phyloP scores from a whole-genome alignment of 805 yeast species.

The Saccharomycopsis amapae region DNA sequence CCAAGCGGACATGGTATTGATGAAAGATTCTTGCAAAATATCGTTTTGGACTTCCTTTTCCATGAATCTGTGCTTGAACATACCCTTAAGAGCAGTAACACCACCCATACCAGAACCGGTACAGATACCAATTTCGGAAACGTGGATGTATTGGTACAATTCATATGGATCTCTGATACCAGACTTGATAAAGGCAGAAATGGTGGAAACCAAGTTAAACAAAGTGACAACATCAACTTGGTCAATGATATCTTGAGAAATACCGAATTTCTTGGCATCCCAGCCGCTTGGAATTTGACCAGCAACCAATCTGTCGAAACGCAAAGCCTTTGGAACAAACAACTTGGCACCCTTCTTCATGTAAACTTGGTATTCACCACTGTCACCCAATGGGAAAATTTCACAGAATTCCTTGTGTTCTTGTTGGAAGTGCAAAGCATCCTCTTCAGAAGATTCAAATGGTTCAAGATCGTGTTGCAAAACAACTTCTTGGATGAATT shows the following conservation, averaged over 20 bases:
- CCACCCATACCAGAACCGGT: slow-evolving; percentile 99
- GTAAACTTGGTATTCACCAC: slow-evolving; percentile 88
- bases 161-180: slow-evolving; percentile 99
- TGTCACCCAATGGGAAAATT: slow-evolving; percentile 76
- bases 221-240: slow-evolving; percentile 97
- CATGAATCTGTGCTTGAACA: slow-evolving; percentile 91
- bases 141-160: slow-evolving; percentile 96
- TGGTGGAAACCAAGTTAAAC: slow-evolving; percentile 87
- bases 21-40: slow-evolving; percentile 94
- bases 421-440: slow-evolving; percentile 88
- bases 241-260: slow-evolving; percentile 80
- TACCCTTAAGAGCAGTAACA: slow-evolving; percentile 92
- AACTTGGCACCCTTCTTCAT: slow-evolving; percentile 90
- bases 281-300: slow-evolving; percentile 96
- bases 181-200: slow-evolving; percentile 85
- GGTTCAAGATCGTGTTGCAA: slow-evolving; percentile 95
- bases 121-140: slow-evolving; percentile 98
- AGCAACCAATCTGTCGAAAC: slow-evolving; percentile 27
- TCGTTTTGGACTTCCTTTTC: slow-evolving; percentile 97
- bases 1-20: slow-evolving; percentile 99
- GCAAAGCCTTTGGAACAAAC: slow-evolving; percentile 67
- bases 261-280: slow-evolving; percentile 93
- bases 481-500: slow-evolving; percentile 89
- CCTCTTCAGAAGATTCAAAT: slow-evolving; percentile 89
- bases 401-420: slow-evolving; percentile 95